Evolutionary conservation across 305 asterid species (phyloP).

Genomic region (Solanum aculeatissimum): DNA sequence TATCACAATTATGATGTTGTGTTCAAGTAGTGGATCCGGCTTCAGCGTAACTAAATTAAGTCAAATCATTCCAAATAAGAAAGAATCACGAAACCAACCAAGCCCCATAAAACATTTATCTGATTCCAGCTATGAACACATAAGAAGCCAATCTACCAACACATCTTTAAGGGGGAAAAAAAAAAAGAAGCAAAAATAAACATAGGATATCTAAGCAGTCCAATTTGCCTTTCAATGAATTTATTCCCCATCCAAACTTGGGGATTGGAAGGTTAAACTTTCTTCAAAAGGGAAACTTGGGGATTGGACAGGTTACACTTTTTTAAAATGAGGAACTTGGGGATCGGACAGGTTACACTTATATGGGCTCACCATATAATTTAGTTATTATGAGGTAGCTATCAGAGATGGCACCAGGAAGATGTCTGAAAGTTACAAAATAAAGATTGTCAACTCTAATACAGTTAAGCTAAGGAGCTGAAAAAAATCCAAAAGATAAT

Average conservation of each 20-base stretch:
- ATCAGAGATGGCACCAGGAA: neutral
- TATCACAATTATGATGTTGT: neutral
- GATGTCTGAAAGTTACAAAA: neutral
- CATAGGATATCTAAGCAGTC: neutral
- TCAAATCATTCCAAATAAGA: neutral
- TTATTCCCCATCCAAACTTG: neutral
- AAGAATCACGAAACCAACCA: neutral
- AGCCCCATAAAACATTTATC: neutral
- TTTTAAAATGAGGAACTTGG: no score
- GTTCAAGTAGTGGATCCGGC: neutral
- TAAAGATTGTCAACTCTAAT: neutral
- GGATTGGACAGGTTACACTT: neutral
- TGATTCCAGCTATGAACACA: neutral
- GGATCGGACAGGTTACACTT: neutral
- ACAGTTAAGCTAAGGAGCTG: neutral
- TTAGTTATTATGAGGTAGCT: neutral
- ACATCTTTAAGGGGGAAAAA: neutral
- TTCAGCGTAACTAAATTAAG: neutral
- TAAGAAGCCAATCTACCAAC: neutral
- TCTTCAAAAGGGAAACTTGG: neutral
- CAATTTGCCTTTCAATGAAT: neutral
- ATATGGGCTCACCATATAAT: neutral
- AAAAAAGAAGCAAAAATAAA: neutral
- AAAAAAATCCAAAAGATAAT: neutral
- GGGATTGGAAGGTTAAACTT: neutral